Evolutionary conservation across 2,329 filamentous ascomycete species (phyloP), one percentile per base, ranked within the genome.

Genomic region (Fusarium citri): DNA sequence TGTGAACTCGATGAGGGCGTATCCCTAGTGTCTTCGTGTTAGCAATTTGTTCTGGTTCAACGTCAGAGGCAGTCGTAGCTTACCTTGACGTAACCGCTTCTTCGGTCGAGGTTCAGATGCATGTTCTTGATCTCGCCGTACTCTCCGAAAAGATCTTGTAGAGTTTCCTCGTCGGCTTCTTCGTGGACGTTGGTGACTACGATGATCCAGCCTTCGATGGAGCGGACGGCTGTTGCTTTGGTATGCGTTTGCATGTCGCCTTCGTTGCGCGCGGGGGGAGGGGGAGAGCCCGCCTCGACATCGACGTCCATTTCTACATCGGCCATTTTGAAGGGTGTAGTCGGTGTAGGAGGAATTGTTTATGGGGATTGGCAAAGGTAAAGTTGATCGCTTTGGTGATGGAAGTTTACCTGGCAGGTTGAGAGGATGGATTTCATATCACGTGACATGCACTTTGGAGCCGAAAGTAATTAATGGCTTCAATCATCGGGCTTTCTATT

Each of bases 181-280:
- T 96, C 93, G 82, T 96, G 93, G 34, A 96, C 91, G 76, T 96
- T 96, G 55, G 92, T 94, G 71, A 93, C 92, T 68, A 94, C 89
- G 76, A 96, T 85, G 80, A 96, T 96, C 93, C 93, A 96, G 73
- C 93, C 93, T 81, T 96, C 93, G 77, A 96, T 94, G 58, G 91
- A 94, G 75, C 93, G 92, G 64, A 96, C 93, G 25, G 93, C 93
- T 2, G 90, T 93, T 58, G 92, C 92, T 78, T 92, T 91, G 40
- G 87, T 85, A 74, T 88, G 87, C 9, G 92, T 94, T 76, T 89
- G 89, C 85, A 93, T 91, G 76, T 91, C 89, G 74, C 84, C 83
- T 68, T 87, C 83, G 75, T 87, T 87, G 73, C 80, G 81, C 60
- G 82, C 78, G 64, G 84, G 81, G 57, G 80, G 76, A 57, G 78